Evolutionary conservation across 176 grass and related monocot genomes (phyloP), one percentile per base, ranked within the genome.

Genomic region (Thinopyrum elongatum): DNA sequence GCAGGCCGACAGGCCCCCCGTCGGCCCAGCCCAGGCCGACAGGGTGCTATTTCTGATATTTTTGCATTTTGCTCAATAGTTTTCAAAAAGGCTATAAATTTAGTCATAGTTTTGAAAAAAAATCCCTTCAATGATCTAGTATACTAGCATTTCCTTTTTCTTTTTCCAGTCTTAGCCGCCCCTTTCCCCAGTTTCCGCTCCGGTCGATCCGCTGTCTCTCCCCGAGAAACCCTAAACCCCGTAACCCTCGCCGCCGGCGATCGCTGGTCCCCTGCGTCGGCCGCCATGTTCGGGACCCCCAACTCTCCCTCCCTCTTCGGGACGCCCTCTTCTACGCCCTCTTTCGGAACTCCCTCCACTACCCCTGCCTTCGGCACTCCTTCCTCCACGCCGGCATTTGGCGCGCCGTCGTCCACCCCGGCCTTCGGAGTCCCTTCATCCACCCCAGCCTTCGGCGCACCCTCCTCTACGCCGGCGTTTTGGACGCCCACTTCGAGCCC

Each of bases 331-430:
- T 41, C 80, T 15, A 31, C 80, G 0, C 33, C 87, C 0, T 26
- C 86, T 0, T 92, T 92, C 16, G 79, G 85, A 1, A 22, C 70
- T 8, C 49, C 73, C 1, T 77, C 74, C 3, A 51, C 55, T 47
- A 83, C 72, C 0, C 77, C 77, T 8, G 55, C 79, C 9, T 95
- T 95, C 69, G 90, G 91, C 4, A 12, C 83, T 1, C 70, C 88
- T 1, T 87, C 91, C 1, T n/a, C 88, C 14, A 33, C 36, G 0
- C 78, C 88, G 0, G 38, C 88, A 2, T 93, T 90, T 69, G 86
- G 78, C 3, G 60, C 72, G 9, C 42, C 86, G 0, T 85, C 87
- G 6, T 44, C 87, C 0, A 47, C 47, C 0, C 70, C 84, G 0
- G 76, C 77, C 4, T 93, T 90, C 55, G 86, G 84, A 6, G 23